Conservation (phyloP, 495 filamentous ascomycete species). For the Penicillium psychrofluorescens region DNA sequence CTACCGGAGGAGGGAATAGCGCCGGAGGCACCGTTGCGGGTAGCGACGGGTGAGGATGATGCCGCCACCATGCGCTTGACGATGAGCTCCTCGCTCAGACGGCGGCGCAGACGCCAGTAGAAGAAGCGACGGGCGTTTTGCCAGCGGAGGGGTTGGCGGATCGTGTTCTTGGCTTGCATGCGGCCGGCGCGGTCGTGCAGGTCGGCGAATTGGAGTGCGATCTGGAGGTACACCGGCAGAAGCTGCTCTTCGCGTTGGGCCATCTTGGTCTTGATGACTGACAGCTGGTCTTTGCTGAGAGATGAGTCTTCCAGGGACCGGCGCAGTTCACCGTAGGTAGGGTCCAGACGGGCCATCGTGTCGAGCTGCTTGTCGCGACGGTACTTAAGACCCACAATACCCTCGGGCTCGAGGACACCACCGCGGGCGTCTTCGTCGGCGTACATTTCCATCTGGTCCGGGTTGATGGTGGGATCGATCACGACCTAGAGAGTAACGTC, state of each 20-base stretch:
- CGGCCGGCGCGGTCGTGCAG: slow-evolving; percentile 94
- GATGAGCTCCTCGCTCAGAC: slow-evolving; percentile 94
- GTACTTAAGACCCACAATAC: slow-evolving; percentile 98
- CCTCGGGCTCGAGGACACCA: slow-evolving; percentile 96
- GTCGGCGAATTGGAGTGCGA: slow-evolving; percentile 91
- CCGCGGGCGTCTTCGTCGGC: slow-evolving; percentile 92
- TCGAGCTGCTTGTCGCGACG: slow-evolving; percentile 94
- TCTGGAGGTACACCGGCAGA: slow-evolving; percentile 86
- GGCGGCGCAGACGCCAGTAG: slow-evolving; percentile 97
- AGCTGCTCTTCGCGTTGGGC: slow-evolving; percentile 79
- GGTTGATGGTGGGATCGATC: slow-evolving; percentile 96
- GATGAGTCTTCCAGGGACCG: slow-evolving; percentile 61
- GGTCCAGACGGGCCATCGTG: slow-evolving; percentile 93
- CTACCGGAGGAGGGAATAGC: slow-evolving; percentile 23
- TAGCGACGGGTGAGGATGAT: slow-evolving; percentile 21
- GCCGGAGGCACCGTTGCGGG: slow-evolving; percentile 19
- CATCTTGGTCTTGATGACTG: slow-evolving; percentile 79
- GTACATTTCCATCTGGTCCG: slow-evolving; percentile 98
- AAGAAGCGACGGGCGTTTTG: slow-evolving; percentile 92
- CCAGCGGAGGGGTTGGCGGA: slow-evolving; percentile 79
- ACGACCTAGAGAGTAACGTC: slow-evolving; percentile 56
- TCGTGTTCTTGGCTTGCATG: slow-evolving; percentile 95
- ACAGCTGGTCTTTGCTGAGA: slow-evolving; percentile 64
- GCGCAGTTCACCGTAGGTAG: slow-evolving; percentile 74
- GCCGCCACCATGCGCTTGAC: slow-evolving; percentile 75